Base-by-base conservation (phyloP, 805 yeast genomes). In the Ogataea paradorogensis region DNA sequence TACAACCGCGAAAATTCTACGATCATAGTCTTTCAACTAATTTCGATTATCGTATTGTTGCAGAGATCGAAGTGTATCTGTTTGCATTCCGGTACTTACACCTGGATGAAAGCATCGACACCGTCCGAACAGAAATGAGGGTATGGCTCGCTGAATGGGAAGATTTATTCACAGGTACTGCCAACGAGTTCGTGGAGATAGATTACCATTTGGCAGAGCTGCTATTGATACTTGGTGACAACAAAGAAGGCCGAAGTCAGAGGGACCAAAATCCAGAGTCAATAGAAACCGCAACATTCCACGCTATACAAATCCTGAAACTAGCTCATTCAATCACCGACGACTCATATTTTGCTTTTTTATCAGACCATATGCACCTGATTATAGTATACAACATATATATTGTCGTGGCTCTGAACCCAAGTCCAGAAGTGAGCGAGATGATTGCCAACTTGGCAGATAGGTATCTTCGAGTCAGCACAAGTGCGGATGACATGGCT, bases 41-140 rank as follows among this genome's bases (percentile, higher is more conserved):
- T 53, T 85, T 84, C 56, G 95, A 85, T 55, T 87, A 85, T n/a
- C 63, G 93, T 43, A 82, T 85, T 78, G 81, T 84, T 7, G 81
- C 88, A 28, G 95, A 85, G 58, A 77, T 83, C 35, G 74, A 80
- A 14, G 67, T 83, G 9, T 76, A 81, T 38, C 57, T 75, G 13
- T 69, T 78, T 9, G 67, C 80, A 0, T 82, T 82, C 60, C 74
- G 74, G 41, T 82, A 69, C 56, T 63, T 80, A 15, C 82, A 80
- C 42, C 56, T 59, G 10, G 45, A 46, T n/a, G 52, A 46, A 15
- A 35, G 34, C 11, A 30, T 45, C 8, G 47, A 43, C 0, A 15
- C 33, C 5, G 43, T 50, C 20, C 30, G 48, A 10, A 7, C 63
- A 4, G 84, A 78, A 41, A 58, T 82, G n/a, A 63, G 61, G 20